Base-by-base conservation (phyloP, 345 rosid species). In the Microthlaspi erraticum region DNA sequence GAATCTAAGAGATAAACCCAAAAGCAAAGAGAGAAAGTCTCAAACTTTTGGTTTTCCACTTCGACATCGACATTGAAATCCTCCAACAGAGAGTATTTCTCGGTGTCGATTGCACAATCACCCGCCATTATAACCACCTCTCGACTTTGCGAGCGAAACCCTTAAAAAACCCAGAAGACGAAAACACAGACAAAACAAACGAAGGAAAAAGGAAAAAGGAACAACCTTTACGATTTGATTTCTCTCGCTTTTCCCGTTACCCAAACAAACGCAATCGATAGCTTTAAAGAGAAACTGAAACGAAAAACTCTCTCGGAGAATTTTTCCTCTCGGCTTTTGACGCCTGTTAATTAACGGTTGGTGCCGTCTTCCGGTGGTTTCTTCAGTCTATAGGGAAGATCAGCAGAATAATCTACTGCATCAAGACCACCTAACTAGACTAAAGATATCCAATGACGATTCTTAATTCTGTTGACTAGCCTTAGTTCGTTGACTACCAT, bases 1-100 rank as follows among this genome's bases (percentile, higher is more conserved):
- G 83, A 73, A 71, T 80, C 72, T 66, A 85, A 72, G 66, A 90
- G 85, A 75, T 81, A 90, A 79, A 83, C 75, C 97, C 92, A 90
- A 66, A 82, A 88, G 70, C 85, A 85, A 42, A 90, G 77, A 57
- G 62, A 75, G 73, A 86, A 82, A 64, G 79, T 58, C 62, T 68
- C 77, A 45, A 70, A 83, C 33, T 74, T 76, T 48, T 77, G 65
- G 34, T 76, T 76, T 41, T 69, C 70, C 37, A 72, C 79, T 63
- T 81, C 85, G 45, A 82, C 65, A 64, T 81, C 82, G 48, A 79
- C 66, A 38, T 71, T 71, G 18, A 84, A 81, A 77, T 82, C 81
- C 77, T 84, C 81, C 10, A 89, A 80, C 60, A 79, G 66, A 63
- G 63, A 56, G 82, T 86, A 88, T 51, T 73, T 76, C 29, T 72